Base-by-base conservation (phyloP, 1,139 yeast genomes). In the Geotrichum carabidarum region DNA sequence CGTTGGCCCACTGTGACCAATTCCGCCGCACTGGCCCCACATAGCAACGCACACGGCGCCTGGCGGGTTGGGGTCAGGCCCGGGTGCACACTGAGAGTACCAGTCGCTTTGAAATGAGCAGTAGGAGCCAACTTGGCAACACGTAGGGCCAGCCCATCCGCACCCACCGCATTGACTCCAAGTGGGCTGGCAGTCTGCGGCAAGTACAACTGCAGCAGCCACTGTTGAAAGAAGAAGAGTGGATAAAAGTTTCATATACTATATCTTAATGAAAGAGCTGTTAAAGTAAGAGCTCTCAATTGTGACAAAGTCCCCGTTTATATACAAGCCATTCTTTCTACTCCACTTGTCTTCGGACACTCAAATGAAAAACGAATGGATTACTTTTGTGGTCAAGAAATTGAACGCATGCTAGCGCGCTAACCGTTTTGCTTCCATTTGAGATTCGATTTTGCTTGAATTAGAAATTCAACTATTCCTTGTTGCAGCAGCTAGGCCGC, bases 91-190 rank as follows among this genome's bases (percentile, higher is more conserved):
- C 27, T 50, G 54, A 9, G 35, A 44, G 45, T 50, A 50, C 45
- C 43, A 50, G n/a, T 34, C 32, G 27, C 17, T 42, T 36, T 45
- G 54, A 9, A 12, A 12, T 11, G 27, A 15, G 50, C 54, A 50
- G 42, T 32, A 31, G 8, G 45, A 36, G 14, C 54, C 54, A 43
- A 50, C 34, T 18, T 50, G 40, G 27, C 54, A 50, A 32, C 53
- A 50, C 22, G 53, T 50, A 34, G 48, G 18, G 5, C 53, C 53
- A 14, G 11, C 35, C 32, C 31, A 50, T 15, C 32, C 31, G 14
- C 15, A 11, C n/a, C 54, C 54, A 17, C 54, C 54, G 31, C 54
- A 50, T 15, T 50, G 54, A 18, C 40, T 17, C 40, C 40, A 37
- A 4, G 15, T n/a, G 15, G 40, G 15, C 8, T 14, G 15, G 40